Evolutionary conservation across 2,329 filamentous ascomycete species (phyloP).

Genomic region (Phyllosticta paracitricarpa): DNA sequence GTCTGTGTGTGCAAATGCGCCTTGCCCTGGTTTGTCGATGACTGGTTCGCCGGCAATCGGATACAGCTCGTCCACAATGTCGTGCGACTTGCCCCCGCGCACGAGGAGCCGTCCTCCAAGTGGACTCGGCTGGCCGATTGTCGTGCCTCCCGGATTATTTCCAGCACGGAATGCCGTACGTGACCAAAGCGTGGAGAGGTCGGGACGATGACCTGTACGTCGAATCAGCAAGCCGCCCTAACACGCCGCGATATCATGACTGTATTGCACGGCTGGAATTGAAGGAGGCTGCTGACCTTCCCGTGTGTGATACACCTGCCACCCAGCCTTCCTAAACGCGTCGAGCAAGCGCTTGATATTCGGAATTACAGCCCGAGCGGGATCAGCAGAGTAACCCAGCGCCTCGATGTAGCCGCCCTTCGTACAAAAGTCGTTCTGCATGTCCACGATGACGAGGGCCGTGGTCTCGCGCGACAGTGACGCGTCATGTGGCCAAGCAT

Average conservation of each 20-base stretch:
- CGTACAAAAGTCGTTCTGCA: conserved; percentile 30
- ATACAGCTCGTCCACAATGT: conserved; percentile 45
- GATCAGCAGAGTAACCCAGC: conserved; percentile 36
- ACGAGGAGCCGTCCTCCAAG: conserved; percentile 46
- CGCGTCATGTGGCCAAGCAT: conserved; percentile 32
- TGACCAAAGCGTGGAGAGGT: conserved; percentile 46
- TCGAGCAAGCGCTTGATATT: conserved; percentile 31
- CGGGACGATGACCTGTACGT: conserved; percentile 34
- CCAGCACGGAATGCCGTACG: conserved; percentile 45
- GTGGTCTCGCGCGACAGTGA: conserved; percentile 24
- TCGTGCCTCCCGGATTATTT: conserved; percentile 41
- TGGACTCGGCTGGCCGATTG: conserved; percentile 44
- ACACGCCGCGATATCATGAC: neutral
- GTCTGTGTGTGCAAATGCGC: conserved; percentile 45
- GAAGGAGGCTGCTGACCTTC: conserved; percentile 28
- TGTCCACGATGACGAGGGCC: conserved; percentile 18
- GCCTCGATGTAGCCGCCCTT: conserved; percentile 39
- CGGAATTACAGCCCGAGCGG: conserved; percentile 36
- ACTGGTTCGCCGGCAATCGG: conserved; percentile 38
- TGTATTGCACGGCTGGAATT: neutral
- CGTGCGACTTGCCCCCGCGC: conserved; percentile 48
- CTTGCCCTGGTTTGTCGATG: conserved; percentile 46
- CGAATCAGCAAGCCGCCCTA: neutral
- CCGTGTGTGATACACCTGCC: conserved; percentile 40
- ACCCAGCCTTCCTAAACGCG: conserved; percentile 30